These are phyloP conservation scores for Xerocomus potaroensis DNA, from an alignment of 768 basidiomycete species.

Conservation along the genomic window DNA sequence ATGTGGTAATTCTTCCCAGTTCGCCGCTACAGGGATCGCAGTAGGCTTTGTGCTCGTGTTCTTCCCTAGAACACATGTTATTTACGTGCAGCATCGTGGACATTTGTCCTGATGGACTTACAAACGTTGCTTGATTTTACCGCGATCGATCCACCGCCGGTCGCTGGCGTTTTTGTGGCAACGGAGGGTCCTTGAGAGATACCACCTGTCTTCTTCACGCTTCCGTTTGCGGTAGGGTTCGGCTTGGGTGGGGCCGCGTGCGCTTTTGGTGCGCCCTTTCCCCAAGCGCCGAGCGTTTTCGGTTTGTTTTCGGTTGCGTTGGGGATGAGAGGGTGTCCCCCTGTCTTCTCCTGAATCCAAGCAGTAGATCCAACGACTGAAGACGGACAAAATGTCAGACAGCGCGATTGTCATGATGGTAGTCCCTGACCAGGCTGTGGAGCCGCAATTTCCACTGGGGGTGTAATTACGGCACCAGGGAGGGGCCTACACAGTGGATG, in stretches of 20 bases:
- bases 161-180: conserved; percentile 18
- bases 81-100: not conserved
- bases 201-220: conserved; percentile 10
- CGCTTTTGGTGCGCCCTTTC: conserved; percentile 14
- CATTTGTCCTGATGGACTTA: conserved; percentile 11
- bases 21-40: not conserved
- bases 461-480: conserved; percentile 30
- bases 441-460: conserved; percentile 19
- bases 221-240: conserved; percentile 21
- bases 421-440: conserved; percentile 30
- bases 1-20: conserved; percentile 19
- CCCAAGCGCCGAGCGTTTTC: conserved; percentile 11
- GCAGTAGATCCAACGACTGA: conserved; percentile 28
- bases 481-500: conserved; percentile 40
- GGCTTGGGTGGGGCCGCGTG: conserved; percentile 4
- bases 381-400: conserved; percentile 1
- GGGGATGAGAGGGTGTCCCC: not conserved
- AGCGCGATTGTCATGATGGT: not conserved
- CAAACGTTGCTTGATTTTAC: conserved; percentile 29
- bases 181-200: conserved; percentile 4
- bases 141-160: conserved; percentile 24
- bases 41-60: conserved; percentile 2
- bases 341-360: conserved; percentile 22
- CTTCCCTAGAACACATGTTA: conserved; percentile 12
- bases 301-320: not conserved